Base-by-base conservation (phyloP, 306 rosid species). In the Vigna hirtella region DNA sequence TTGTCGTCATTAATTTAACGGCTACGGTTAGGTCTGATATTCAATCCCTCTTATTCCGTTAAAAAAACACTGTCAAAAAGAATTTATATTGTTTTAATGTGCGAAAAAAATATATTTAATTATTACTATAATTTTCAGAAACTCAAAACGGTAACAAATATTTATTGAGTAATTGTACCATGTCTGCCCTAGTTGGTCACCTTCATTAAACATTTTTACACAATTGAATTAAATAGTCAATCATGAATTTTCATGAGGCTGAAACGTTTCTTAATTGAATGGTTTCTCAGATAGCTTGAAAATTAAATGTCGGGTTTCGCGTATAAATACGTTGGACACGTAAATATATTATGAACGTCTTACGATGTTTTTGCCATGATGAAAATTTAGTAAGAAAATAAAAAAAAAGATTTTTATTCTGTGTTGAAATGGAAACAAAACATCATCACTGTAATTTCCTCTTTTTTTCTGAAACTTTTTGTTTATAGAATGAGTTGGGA, bases 1-100 rank as follows among this genome's bases (percentile, higher is more conserved):
- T 34, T 78, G 22, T n/a, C 18, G 13, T 20, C 34, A 24, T 24
- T 68, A 13, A 51, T 77, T 16, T 13, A 78, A 84, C 82, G 81
- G 84, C 52, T 70, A 42, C 18, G 10, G 38, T 45, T 36, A 16
- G 5, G 9, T 15, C 4, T 15, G n/a, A 68, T 68, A 48, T 45
- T 3, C 42, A 68, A 49, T 75, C 72, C 40, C 40, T 52, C 57
- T 47, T 53, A 62, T 59, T 12, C 11, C 40, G 16, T 58, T 20
- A 1, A 42, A 42, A 42, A 42, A 6, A 36, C 40, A 36, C 7
- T 5, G 40, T 36, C 1, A 36, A 36, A 36, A 36, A 36, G 42
- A 36, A 36, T 5, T 36, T 36, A 40, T 40, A 7, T 8, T 40
- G 45, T 40, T 40, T 40, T 40, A 38, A 38, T 38, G 42, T 6